Evolutionary conservation across 2,329 filamentous ascomycete species (phyloP).

Genomic region (Tolypocladium cylindrosporum): DNA sequence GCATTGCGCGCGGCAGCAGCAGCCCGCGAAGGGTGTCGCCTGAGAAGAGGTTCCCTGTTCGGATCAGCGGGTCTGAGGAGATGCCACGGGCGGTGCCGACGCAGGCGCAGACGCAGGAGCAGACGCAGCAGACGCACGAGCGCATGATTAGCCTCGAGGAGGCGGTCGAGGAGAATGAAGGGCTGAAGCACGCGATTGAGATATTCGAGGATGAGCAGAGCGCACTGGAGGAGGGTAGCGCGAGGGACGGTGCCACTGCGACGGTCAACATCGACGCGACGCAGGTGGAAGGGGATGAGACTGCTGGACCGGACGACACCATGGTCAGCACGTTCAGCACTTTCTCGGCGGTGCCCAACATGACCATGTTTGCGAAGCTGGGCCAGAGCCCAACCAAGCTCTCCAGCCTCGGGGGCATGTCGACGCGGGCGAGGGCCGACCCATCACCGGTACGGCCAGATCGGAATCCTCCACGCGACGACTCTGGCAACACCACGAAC

Average conservation of each 20-base stretch:
- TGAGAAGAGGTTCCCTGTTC: slow-evolving; percentile 52
- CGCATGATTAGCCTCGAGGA: slow-evolving; percentile 40
- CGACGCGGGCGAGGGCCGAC: slow-evolving; percentile 26
- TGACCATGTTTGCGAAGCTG: slow-evolving; percentile 72
- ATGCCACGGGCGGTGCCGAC: slow-evolving; percentile 4
- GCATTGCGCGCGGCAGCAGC: slow-evolving; percentile 18
- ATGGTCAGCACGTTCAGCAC: slow-evolving; percentile 76
- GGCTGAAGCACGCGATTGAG: slow-evolving; percentile 47
- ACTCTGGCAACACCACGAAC: slow-evolving; percentile 58
- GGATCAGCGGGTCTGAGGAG: slow-evolving; percentile 30
- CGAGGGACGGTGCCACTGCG: slow-evolving; percentile 11
- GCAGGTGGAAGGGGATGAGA: slow-evolving; percentile 21
- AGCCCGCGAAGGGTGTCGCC: slow-evolving; percentile 40
- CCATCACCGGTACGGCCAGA: slow-evolving; percentile 24
- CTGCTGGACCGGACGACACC: slow-evolving; percentile 56
- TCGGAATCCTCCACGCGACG: slow-evolving; percentile 23
- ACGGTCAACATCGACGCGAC: slow-evolving; percentile 17
- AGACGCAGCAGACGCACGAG: slow-evolving; percentile 14
- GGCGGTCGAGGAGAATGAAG: slow-evolving; percentile 43
- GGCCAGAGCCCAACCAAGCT: slow-evolving; percentile 53
- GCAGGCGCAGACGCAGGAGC: not conserved
- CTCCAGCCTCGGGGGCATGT: slow-evolving; percentile 27
- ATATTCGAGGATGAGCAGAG: slow-evolving; percentile 49
- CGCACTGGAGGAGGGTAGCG: slow-evolving; percentile 18
- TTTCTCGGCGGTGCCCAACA: slow-evolving; percentile 82